Base-by-base conservation (phyloP, 2,329 filamentous ascomycete genomes). In the Aureobasidium sp. region DNA sequence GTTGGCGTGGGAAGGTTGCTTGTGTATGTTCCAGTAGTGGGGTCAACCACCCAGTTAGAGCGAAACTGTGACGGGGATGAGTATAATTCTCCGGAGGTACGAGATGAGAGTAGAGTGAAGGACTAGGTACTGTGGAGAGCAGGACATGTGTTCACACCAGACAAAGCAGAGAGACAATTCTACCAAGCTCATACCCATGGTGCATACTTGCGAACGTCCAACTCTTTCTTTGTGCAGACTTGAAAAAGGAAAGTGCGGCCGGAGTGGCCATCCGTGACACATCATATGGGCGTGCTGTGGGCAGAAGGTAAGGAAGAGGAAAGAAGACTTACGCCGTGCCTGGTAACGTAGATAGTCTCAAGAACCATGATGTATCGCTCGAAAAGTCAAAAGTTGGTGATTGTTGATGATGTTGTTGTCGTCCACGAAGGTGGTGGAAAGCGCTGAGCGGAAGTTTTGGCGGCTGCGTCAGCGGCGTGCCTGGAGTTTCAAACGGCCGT, bases 31-130 rank as follows among this genome's bases (percentile, higher is more conserved):
- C 94, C 93, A 41, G 90, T 93, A 64, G 82, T 78, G 50, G 86
- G 85, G 75, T 97, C 87, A 64, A 97, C 90, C 47, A 85, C 84
- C 91, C 92, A 97, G 73, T 89, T 91, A 66, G 89, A 87, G 65
- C 94, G 91, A 76, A 96, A 96, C 92, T 95, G 74, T 12, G 1
- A 32, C 27, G 17, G 2, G 29, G 5, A 44, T 57, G 34, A 36
- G 55, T 37, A 52, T 67, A 23, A 41, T 39, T 59, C 27, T 26
- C 32, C 3, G 8, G 2, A n/a, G 41, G 8, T 9, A 6, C 3
- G 48, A 52, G 17, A 34, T 34, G 17, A 10, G 32, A 34, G 9
- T 1, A 48, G 46, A 48, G 15, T 3, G 27, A 9, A 32, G 13
- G 17, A 27, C 17, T 3, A 7, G 27, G n/a, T 50, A 17, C 20